Conservation (phyloP, 768 basidiomycete genomes). For the Hypholoma fasciculare region DNA sequence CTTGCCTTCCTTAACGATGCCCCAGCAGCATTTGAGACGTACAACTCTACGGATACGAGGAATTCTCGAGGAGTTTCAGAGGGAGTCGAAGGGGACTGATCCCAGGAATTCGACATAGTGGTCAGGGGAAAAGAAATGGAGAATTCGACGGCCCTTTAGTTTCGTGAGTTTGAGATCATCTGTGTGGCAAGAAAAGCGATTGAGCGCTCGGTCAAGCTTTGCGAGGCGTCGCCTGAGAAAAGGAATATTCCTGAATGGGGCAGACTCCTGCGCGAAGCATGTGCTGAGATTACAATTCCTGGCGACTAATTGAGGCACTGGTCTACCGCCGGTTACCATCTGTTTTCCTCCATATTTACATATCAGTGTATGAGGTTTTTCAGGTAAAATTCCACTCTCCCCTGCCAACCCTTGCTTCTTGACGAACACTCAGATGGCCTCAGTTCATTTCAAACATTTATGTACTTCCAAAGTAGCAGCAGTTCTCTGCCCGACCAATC, state of each 20-base stretch:
- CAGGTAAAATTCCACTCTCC: too few relatives aligned
- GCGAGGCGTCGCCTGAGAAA: constrained; percentile 7
- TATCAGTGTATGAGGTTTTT: too few relatives aligned
- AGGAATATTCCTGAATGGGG: constrained; percentile 12
- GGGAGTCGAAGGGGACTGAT: constrained; percentile 20
- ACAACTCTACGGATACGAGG: constrained; percentile 62
- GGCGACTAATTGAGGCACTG: neutral
- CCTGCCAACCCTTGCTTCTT: too few relatives aligned
- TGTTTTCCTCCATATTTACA: neutral
- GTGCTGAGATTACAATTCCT: neutral
- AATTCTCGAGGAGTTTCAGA: constrained; percentile 44
- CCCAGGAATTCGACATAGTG: constrained; percentile 35
- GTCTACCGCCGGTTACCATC: neutral
- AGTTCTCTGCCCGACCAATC: too few relatives aligned
- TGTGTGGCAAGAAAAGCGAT: constrained; percentile 14
- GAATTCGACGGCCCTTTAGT: constrained; percentile 10
- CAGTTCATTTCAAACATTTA: too few relatives aligned
- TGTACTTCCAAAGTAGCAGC: too few relatives aligned
- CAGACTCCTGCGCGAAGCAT: neutral
- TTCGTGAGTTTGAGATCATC: constrained; percentile 16
- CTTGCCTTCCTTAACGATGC: constrained; percentile 58
- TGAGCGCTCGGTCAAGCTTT: constrained; percentile 18
- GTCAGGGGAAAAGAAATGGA: constrained; percentile 8
- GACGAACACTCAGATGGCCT: too few relatives aligned
- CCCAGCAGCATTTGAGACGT: constrained; percentile 53